Evolutionary conservation across 202 grass and related monocot genomes (phyloP).

Genomic region (Eragrostis tef): DNA sequence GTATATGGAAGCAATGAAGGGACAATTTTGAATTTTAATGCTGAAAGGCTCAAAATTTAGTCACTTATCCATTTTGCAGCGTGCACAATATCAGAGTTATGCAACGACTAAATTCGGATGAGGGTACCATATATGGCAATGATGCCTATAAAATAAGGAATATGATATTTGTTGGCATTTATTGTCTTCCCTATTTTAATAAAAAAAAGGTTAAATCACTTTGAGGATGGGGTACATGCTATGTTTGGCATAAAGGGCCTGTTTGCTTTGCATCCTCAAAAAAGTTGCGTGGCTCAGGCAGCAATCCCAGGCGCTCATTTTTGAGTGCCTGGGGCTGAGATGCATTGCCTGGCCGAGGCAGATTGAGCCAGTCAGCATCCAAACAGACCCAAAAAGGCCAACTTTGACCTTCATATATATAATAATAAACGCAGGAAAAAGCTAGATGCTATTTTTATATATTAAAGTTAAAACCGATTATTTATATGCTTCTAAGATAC

Average conservation of each 20-base stretch:
- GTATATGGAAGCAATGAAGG: conserved; percentile 28
- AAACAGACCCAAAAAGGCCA: too few species aligned
- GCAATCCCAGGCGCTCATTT: too few species aligned
- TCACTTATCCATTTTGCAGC: background rate
- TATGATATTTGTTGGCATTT: conserved; percentile 24
- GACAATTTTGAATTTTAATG: conserved; percentile 32
- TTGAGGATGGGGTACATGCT: too few species aligned
- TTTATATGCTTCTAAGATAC: background rate
- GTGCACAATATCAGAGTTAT: conserved; percentile 6
- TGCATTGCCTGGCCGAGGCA: too few species aligned
- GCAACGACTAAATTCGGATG: conserved; percentile 7
- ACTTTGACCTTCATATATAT: background rate
- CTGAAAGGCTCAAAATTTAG: conserved; percentile 42
- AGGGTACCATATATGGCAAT: background rate
- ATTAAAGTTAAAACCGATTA: too few species aligned
- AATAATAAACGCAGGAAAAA: background rate
- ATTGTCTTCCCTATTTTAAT: background rate
- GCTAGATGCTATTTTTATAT: background rate
- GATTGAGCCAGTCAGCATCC: too few species aligned
- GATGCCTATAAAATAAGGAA: conserved; percentile 8
- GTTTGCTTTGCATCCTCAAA: too few species aligned
- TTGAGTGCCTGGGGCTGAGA: too few species aligned
- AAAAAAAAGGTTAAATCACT: background rate
- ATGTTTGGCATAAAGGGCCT: background rate
- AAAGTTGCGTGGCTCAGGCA: too few species aligned